Base-by-base conservation (phyloP, 169 alveolate genomes). In the Plasmodium falciparum region DNA sequence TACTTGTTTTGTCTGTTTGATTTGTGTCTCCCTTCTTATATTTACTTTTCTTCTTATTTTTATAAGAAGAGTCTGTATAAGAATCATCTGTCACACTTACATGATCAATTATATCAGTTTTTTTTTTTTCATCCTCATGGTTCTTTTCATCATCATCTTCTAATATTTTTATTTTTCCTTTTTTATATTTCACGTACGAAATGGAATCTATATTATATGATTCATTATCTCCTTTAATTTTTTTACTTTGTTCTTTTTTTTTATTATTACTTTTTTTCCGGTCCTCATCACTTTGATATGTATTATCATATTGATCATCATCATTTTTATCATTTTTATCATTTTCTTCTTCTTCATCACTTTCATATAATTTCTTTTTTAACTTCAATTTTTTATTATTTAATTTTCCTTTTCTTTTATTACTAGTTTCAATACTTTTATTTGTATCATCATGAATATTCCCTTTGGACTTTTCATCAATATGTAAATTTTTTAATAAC, bases 401-500 rank as follows among this genome's bases (percentile, higher is more conserved):
- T 15, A 50, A 20, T 29, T 45, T 61, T 15, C 22, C 63, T 24
- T 63, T 45, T 47, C 50, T 75, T 5, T 39, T 39, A 66, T 66
- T 66, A 11, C 5, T 24, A 39, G 20, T 39, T 13, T 26, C 39
- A 33, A 12, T 13, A 39, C 47, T 39, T 39, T 39, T 39, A 69
- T 20, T 17, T 43, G 67, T 71, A 47, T 67, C 66, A 47, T 49
- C 73, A 12, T 49, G 58, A n/a, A 17, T 15, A 22, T 17, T 20
- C 56, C 17, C 47, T 17, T 83, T 73, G 26, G 11, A 15, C 12
- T 83, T 71, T 6, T 13, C 8, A 47, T 83, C 74, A 12, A 62
- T 58, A 22, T 56, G 69, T 50, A 83, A 11, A 20, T 83, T 83
- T 54, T 83, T 83, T 69, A 83, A 54, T 43, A 83, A 73, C n/a